phyloP scores from a whole-genome alignment of 805 yeast species.

The Lipomyces mesembrius region DNA sequence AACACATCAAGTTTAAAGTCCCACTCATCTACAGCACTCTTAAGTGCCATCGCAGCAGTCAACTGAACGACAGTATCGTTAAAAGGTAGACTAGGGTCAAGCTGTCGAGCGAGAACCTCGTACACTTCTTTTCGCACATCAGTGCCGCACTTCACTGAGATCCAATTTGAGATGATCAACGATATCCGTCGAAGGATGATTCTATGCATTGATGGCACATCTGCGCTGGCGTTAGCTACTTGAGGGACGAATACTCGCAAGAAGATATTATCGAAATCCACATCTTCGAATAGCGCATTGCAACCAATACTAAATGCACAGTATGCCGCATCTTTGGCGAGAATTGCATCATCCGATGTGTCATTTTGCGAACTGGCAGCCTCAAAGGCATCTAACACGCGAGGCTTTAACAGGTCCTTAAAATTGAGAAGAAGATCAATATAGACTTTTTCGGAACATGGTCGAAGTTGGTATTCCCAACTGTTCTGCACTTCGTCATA shows the following conservation, averaged over 20 bases:
- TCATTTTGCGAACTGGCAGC: conserved; percentile 10
- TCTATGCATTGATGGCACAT: conserved; percentile 53
- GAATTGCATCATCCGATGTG: conserved; percentile 51
- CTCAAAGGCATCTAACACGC: conserved; percentile 24
- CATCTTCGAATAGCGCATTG: conserved; percentile 62
- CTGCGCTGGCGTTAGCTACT: conserved; percentile 43
- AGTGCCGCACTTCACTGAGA: conserved; percentile 64
- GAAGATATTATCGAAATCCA: conserved; percentile 68
- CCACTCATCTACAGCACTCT: conserved; percentile 80
- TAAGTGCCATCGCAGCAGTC: conserved; percentile 71
- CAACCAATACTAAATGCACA: conserved; percentile 84
- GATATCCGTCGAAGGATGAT: conserved; percentile 79
- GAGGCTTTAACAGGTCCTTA: conserved; percentile 58
- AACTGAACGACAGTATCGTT: conserved; percentile 82
- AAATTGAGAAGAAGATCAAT: conserved; percentile 72
- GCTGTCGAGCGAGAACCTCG: conserved; percentile 56
- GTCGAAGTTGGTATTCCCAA: conserved; percentile 83
- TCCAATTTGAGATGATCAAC: conserved; percentile 80
- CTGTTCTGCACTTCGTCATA: conserved; percentile 75
- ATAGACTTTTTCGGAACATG: conserved; percentile 85
- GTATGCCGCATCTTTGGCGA: conserved; percentile 77
- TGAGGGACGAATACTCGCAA: conserved; percentile 64
- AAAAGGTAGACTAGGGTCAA: conserved; percentile 52
- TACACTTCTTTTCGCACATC: conserved; percentile 64
- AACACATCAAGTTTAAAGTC: conserved; percentile 74